Evolutionary conservation across 2,329 filamentous ascomycete species (phyloP), one percentile per base, ranked within the genome.

Genomic region (Chalaropsis ovoidea): DNA sequence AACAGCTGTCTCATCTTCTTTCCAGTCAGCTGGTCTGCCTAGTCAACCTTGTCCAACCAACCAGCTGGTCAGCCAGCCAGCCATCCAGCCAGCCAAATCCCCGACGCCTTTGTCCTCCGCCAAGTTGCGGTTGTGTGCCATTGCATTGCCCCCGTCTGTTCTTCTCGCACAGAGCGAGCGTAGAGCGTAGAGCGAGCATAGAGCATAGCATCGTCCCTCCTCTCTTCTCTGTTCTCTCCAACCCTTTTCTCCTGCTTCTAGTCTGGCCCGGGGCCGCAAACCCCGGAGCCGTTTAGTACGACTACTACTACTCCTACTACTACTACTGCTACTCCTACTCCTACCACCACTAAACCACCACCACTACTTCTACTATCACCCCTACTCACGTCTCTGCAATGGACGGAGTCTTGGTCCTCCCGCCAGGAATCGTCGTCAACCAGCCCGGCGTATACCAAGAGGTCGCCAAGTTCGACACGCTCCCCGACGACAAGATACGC

Each of bases 361-460:
- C n/a, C n/a, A 7, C 31, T 7, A 35, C 31, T 35, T 3, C 7
- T 35, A 35, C 7, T 35, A 3, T 24, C 31, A 19, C 41, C 41
- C n/a, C n/a, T 5, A 8, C 58, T 10, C 49, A n/a, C n/a, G n/a
- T n/a, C 7, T 8, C 49, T 62, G 41, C 49, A 15, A 64, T 64
- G 62, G 62, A 64, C 39, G 62, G 52, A 31, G 45, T 52, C 45
- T 76, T 79, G 73, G 77, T 82, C 43, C 70, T 85, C 71, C 83
- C 83, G 22, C 80, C 80, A 71, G 83, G 82, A 71, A 79, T 85
- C 68, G 77, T 85, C 67, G 76, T 77, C 62, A 85, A 84, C 73
- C 78, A 77, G 8, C 74, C 74, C 42, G 75, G 76, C 62, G 76
- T 84, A 42, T 82, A 83, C 69, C 76, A 77, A 31, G 80, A 82